These are phyloP conservation scores for Clonostachys byssicola DNA, from an alignment of 2,329 filamentous ascomycete genomes.

Conservation along the genomic window DNA sequence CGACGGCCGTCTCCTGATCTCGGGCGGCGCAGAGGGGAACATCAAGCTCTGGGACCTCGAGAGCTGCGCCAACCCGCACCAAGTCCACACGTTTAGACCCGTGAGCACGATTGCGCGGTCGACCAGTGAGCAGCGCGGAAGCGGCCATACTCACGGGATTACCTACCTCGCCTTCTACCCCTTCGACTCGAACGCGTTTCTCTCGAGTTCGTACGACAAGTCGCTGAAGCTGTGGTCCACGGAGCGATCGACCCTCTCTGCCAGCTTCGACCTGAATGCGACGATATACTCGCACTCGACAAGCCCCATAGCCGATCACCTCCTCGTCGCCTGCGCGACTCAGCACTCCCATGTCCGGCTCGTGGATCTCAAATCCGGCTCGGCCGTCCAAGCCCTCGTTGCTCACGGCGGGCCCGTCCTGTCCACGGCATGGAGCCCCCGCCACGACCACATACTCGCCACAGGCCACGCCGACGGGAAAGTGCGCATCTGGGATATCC, in stretches of 20 bases:
- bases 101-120: conserved; percentile 44
- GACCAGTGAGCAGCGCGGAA: conserved; percentile 9
- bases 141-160: conserved; percentile 63
- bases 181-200: conserved; percentile 71
- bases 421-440: conserved; percentile 76
- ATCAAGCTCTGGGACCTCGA: conserved; percentile 88
- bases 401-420: conserved; percentile 66
- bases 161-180: conserved; percentile 76
- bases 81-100: conserved; percentile 47
- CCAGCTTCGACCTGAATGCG: conserved; percentile 63
- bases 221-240: conserved; percentile 73
- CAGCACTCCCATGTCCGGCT: conserved; percentile 81
- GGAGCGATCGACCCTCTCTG: conserved; percentile 53
- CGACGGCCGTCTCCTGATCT: conserved; percentile 72
- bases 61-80: conserved; percentile 33
- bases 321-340: conserved; percentile 84
- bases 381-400: conserved; percentile 64
- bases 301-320: conserved; percentile 66
- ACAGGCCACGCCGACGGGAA: conserved; percentile 83
- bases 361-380: conserved; percentile 79
- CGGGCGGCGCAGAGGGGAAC: conserved; percentile 80
- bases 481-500: conserved; percentile 82
- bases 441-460: conserved; percentile 72
- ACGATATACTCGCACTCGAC: conserved; percentile 75
- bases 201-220: conserved; percentile 75